These are phyloP conservation scores for Aegilops bicornis DNA, from an alignment of 176 grass and related monocot species.

Conservation along the genomic window DNA sequence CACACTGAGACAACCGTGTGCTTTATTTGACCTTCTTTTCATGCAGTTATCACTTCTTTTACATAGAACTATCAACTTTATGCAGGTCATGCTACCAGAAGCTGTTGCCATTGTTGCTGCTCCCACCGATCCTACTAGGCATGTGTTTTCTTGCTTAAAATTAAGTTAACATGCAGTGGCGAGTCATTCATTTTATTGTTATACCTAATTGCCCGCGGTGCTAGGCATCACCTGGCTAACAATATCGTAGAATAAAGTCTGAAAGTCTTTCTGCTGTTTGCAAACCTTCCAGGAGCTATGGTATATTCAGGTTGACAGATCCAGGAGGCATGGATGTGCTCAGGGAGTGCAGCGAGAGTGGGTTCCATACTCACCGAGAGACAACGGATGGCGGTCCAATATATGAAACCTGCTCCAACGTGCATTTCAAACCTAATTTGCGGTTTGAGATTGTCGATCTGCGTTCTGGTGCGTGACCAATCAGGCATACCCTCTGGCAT, in stretches of 20 bases:
- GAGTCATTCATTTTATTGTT: not conserved
- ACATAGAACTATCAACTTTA: conserved; percentile 1
- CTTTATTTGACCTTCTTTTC: conserved; percentile 3
- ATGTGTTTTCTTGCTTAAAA: conserved; percentile 29
- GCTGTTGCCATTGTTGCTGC: conserved; percentile 92
- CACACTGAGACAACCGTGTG: not conserved
- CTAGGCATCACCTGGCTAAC: not conserved
- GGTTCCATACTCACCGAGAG: conserved; percentile 67
- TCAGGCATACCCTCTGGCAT: not conserved
- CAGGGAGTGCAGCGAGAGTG: conserved; percentile 68
- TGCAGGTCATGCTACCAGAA: conserved; percentile 92
- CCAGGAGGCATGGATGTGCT: conserved; percentile 74
- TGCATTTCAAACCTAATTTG: conserved; percentile 78
- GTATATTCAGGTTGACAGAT: conserved; percentile 90
- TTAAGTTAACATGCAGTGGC: not conserved
- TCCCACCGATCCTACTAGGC: conserved; percentile 86
- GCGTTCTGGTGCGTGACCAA: conserved; percentile 45
- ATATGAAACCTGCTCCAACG: conserved; percentile 69
- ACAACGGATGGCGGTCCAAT: conserved; percentile 52
- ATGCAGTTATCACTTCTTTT: not conserved
- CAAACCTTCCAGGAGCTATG: conserved; percentile 61
- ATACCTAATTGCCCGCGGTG: not conserved
- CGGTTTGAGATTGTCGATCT: conserved; percentile 96
- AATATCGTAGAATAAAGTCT: conserved; percentile 23
- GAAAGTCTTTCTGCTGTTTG: not conserved